phyloP scores from a whole-genome alignment of 371 early-diverging fungal genomes.

The Actinomucor elegans region DNA sequence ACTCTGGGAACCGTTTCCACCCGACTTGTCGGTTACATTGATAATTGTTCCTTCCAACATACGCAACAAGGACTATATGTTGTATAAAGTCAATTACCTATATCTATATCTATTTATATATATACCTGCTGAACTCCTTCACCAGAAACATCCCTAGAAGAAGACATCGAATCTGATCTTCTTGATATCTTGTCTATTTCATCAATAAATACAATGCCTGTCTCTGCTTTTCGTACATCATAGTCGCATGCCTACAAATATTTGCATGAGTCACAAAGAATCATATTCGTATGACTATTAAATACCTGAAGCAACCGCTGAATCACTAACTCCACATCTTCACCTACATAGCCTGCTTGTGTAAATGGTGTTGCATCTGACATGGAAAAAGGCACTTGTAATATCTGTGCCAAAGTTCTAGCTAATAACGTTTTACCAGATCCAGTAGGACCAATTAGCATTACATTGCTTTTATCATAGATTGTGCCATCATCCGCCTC shows the following conservation, averaged over 20 bases:
- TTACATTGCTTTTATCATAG: slow-evolving; percentile 88
- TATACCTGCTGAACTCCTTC: slow-evolving; percentile 88
- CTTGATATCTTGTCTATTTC: slow-evolving; percentile 90
- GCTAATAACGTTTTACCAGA: slow-evolving; percentile 89
- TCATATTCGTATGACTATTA: background rate
- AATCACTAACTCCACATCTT: slow-evolving; percentile 90
- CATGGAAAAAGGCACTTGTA: slow-evolving; percentile 89
- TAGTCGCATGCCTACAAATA: slow-evolving; percentile 71
- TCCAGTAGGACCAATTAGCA: slow-evolving; percentile 85
- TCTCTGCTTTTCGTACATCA: slow-evolving; percentile 82
- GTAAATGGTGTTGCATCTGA: slow-evolving; percentile 92
- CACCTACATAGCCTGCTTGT: slow-evolving; percentile 92
- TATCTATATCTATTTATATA: background rate
- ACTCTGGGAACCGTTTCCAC: slow-evolving; percentile 37
- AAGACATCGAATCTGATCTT: slow-evolving; percentile 69
- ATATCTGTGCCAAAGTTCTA: slow-evolving; percentile 78
- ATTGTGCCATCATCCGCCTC: slow-evolving; percentile 32
- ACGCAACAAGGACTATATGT: slow-evolving; percentile 64
- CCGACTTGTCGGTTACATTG: slow-evolving; percentile 80
- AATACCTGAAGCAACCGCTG: slow-evolving; percentile 75
- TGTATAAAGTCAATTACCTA: background rate
- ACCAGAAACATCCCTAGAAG: slow-evolving; percentile 86
- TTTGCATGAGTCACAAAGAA: too few relatives aligned
- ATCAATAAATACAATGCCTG: slow-evolving; percentile 91
- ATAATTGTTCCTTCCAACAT: slow-evolving; percentile 91